phyloP scores from a whole-genome alignment of 257 asterid genomes.

The Osmanthus fragrans region DNA sequence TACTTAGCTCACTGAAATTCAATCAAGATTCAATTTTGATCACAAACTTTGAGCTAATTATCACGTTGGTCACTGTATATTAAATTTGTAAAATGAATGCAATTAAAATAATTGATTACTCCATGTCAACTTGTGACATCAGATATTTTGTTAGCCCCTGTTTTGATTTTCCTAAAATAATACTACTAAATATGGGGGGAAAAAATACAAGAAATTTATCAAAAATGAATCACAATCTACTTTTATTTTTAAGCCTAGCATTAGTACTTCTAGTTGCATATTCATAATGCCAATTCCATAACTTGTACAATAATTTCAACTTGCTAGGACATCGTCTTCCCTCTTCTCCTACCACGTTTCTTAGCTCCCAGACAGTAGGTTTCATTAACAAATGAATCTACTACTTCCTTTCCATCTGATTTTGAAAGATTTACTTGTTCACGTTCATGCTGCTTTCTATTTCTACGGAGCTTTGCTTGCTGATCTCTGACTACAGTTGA shows the following conservation, averaged over 20 bases:
- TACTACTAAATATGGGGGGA: too few species aligned
- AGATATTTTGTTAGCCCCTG: neutral
- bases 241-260: neutral
- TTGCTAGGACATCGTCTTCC: slow-evolving; percentile 9
- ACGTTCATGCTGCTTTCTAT: neutral
- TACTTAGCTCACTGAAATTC: neutral
- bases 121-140: neutral
- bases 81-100: neutral
- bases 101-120: neutral
- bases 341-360: slow-evolving; percentile 18
- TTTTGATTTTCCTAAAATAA: too few species aligned
- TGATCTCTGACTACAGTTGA: slow-evolving; percentile 6
- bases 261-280: neutral
- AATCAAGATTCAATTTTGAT: neutral
- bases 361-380: neutral
- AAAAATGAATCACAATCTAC: neutral
- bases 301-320: neutral
- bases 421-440: slow-evolving; percentile 3
- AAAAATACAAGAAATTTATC: neutral
- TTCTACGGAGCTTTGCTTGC: neutral
- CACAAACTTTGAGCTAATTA: neutral
- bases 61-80: neutral
- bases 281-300: neutral
- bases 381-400: neutral
- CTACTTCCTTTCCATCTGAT: slow-evolving; percentile 12